phyloP scores from a whole-genome alignment of 169 alveolate species.

The Amoebophrya sp. region DNA sequence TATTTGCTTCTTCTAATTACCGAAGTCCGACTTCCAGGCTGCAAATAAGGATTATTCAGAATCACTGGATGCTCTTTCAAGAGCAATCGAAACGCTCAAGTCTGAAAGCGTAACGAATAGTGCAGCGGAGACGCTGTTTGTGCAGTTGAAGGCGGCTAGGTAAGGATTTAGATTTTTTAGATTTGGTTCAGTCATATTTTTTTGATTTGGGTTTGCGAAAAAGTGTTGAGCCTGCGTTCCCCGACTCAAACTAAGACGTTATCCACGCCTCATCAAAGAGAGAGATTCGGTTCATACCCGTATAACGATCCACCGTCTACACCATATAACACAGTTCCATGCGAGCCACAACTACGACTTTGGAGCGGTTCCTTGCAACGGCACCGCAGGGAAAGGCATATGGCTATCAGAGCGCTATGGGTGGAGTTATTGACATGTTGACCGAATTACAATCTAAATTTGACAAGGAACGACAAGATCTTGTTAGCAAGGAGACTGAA shows the following conservation, averaged over 20 bases:
- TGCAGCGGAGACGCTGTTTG: neutral
- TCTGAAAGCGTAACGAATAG: neutral
- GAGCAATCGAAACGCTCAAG: neutral
- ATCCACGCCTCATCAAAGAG: no score
- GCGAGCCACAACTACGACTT: no score
- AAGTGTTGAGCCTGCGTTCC: no score
- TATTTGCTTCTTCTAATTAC: no score
- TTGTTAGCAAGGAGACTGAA: neutral
- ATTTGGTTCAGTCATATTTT: no score
- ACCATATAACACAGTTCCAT: no score
- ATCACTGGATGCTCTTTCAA: neutral
- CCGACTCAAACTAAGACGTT: no score
- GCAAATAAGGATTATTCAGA: neutral
- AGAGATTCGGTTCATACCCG: no score
- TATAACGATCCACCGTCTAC: no score
- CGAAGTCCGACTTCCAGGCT: neutral
- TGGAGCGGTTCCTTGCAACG: neutral
- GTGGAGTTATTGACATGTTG: neutral
- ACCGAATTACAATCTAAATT: neutral
- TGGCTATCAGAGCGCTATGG: neutral
- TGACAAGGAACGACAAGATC: neutral
- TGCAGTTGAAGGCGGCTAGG: neutral
- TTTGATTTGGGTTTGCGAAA: no score
- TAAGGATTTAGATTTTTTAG: no score
- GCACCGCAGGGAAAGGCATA: neutral